Evolutionary conservation across 202 grass and related monocot genomes (phyloP), one percentile per base, ranked within the genome.

Genomic region (Schoenoplectus tabernaemontani): DNA sequence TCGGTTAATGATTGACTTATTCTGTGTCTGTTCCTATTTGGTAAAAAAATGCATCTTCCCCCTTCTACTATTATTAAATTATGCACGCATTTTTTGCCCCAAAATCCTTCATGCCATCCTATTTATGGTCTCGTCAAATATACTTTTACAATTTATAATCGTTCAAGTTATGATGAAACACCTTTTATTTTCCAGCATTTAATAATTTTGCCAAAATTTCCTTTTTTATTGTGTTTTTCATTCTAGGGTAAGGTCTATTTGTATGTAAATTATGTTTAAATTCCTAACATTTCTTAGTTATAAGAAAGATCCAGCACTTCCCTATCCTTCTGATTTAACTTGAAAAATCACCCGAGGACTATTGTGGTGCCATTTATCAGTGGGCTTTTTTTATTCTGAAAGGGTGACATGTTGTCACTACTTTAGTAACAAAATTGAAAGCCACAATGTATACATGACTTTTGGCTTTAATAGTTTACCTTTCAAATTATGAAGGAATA

Each of bases 31-130:
- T 69, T 69, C 51, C 32, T 20, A 57, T 76, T 76, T 37, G n/a
- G n/a, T 4, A 57, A 76, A n/a, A 13, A 33, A 20, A 33, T 51
- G 46, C 51, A 77, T 57, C 51, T 36, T 20, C 16, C 24, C 51
- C 72, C 72, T 57, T 77, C 26, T 51, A n/a, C n/a, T n/a, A 23
- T 76, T 76, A 30, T 22, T 30, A 76, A 76, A 33, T 75, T 75
- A n/a, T 41, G 63, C 63, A 20, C 16, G 15, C 23, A 10, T 64
- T 37, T 66, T 41, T 15, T 9, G 13, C 63, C 61, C 30, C 6
- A 62, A 62, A 41, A 19, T 66, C 34, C 36, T 2, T 39, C 34
- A 8, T 41, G 8, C 33, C 1, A 42, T 22, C 4, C 9, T 43
- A 44, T 46, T 24, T 46, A 69, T 46, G 37, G 65, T 46, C 39